A percentile compares a stretch with the other conserved stretches of the same genome.
Conservation (phyloP, 2,329 filamentous ascomycete species). For the Anisogramma anomala region DNA sequence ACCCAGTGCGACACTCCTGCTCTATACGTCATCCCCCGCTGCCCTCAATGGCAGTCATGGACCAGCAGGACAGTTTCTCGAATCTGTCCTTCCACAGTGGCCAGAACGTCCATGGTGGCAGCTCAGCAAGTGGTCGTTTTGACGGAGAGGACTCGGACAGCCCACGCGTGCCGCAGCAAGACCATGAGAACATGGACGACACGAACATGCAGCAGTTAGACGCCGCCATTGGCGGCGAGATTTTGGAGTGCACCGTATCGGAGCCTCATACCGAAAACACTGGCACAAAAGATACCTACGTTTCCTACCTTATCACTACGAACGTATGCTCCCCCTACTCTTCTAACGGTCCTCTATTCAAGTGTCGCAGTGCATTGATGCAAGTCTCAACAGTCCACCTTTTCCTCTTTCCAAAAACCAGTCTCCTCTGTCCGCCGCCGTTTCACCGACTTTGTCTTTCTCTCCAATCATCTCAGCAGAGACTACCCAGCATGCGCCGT, state of each 20-base stretch:
- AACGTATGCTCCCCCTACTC: conserved; percentile 42
- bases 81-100: conserved; percentile 69
- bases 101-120: conserved; percentile 32
- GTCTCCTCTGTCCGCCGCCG: conserved; percentile 73
- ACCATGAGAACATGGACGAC: conserved; percentile 32
- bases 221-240: conserved; percentile 56
- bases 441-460: conserved; percentile 95
- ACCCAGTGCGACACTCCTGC: background rate
- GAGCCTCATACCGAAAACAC: conserved; percentile 89
- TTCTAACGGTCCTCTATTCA: background rate
- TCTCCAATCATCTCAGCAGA: conserved; percentile 78
- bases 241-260: conserved; percentile 71
- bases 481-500: conserved; percentile 90
- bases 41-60: conserved; percentile 29
- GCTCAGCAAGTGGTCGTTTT: conserved; percentile 17
- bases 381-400: conserved; percentile 59
- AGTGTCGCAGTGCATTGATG: background rate
- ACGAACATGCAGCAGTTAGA: conserved; percentile 43
- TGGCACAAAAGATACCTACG: conserved; percentile 90
- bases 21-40: conserved; percentile 3
- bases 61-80: conserved; percentile 62
- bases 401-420: conserved; percentile 79
- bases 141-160: conserved; percentile 14
- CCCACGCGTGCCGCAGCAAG: conserved; percentile 21
- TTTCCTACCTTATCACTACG: conserved; percentile 90